A percentile compares a stretch with the other conserved stretches of the same genome.
These are phyloP conservation scores for Naganishia liquefaciens DNA, from an alignment of 1,284 basidiomycete species.

Conservation along the genomic window DNA sequence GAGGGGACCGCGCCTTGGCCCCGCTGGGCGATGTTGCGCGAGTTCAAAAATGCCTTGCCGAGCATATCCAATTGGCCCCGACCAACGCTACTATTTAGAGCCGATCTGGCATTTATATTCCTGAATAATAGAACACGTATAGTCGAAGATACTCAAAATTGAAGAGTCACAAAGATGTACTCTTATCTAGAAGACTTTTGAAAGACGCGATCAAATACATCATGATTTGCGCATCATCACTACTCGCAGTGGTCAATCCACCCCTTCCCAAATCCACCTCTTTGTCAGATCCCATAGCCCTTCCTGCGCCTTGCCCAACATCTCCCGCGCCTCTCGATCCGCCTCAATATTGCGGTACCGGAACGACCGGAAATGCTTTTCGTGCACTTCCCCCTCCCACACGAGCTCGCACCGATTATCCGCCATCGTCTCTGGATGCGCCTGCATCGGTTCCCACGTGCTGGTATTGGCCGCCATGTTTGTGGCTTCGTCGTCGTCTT, in stretches of 20 bases:
- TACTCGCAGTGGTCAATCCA: slow-evolving; percentile 38
- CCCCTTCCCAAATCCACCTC: slow-evolving; percentile 57
- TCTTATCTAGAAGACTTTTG: too few relatives aligned
- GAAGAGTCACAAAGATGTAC: neutral
- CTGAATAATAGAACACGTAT: slow-evolving; percentile 4
- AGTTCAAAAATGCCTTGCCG: slow-evolving; percentile 39
- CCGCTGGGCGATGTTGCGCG: slow-evolving; percentile 36
- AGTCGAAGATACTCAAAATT: neutral
- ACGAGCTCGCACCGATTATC: slow-evolving; percentile 87
- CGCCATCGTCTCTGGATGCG: slow-evolving; percentile 63
- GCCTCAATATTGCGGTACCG: slow-evolving; percentile 81
- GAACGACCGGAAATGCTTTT: slow-evolving; percentile 77
- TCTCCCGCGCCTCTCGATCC: slow-evolving; percentile 80
- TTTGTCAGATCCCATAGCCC: slow-evolving; percentile 95
- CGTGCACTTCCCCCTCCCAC: slow-evolving; percentile 87
- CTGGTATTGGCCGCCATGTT: neutral
- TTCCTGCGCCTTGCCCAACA: slow-evolving; percentile 75
- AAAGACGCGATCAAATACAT: neutral
- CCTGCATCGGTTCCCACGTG: slow-evolving; percentile 35
- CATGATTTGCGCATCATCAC: neutral
- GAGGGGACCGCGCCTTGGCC: slow-evolving; percentile 37
- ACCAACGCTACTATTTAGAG: slow-evolving; percentile 28
- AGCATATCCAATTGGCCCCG: slow-evolving; percentile 38
- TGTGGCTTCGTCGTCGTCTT: slow-evolving; percentile 52
- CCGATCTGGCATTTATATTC: neutral